phyloP scores from a whole-genome alignment of 306 rosid genomes.

The Casuarina equisetifolia region DNA sequence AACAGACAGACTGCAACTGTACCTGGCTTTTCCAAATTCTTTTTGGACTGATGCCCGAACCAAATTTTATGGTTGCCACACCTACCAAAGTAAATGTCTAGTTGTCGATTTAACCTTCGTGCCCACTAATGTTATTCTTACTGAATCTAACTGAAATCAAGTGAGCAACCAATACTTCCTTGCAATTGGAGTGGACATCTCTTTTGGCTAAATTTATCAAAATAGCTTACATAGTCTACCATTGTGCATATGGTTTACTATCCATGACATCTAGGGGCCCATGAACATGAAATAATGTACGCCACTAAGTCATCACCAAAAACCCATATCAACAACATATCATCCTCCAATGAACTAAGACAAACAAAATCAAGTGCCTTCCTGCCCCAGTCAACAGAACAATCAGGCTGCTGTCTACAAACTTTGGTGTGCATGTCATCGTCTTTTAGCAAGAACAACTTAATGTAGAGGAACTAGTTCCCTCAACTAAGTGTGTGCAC shows the following conservation, averaged over 20 bases:
- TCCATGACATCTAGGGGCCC: neutral
- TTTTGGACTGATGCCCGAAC: neutral
- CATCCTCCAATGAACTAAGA: neutral
- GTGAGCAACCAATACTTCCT: slow-evolving; percentile 2
- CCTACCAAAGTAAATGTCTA: neutral
- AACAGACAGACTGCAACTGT: neutral
- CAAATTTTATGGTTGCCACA: slow-evolving; percentile 8
- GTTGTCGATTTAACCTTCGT: neutral
- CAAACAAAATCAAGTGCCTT: slow-evolving; percentile 11
- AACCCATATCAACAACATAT: neutral
- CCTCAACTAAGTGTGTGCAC: neutral
- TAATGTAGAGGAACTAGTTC: neutral
- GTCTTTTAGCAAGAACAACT: neutral
- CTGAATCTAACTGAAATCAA: neutral
- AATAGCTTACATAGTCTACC: neutral
- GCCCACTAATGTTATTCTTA: neutral
- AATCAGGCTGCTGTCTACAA: neutral
- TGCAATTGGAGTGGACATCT: neutral
- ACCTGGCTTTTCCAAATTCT: slow-evolving; percentile 10
- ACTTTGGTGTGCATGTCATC: slow-evolving; percentile 7
- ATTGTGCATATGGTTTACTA: neutral
- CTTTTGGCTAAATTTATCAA: neutral
- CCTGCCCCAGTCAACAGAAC: neutral
- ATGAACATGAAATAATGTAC: neutral
- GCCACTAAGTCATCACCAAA: neutral